A percentile compares a stretch with the other conserved stretches of the same genome.
Conservation (phyloP, 306 rosid genomes). For the Erythrophleum fordii region DNA sequence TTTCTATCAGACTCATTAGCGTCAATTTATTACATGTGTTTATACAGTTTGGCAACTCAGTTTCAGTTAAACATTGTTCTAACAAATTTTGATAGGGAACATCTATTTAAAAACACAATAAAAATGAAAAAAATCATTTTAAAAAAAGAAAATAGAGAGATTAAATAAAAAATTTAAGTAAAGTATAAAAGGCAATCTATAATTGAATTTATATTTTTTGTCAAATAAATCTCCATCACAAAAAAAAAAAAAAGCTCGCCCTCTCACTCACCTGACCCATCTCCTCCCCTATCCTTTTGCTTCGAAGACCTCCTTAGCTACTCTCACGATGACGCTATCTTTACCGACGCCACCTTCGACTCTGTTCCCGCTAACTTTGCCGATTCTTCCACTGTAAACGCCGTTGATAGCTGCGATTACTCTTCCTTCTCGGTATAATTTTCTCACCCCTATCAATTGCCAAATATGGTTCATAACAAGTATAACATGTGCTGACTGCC, state of each 20-base stretch:
- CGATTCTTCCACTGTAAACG: conserved; percentile 52
- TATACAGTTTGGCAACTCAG: too few species aligned
- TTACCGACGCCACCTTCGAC: conserved; percentile 44
- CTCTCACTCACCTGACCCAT: not conserved
- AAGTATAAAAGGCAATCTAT: too few species aligned
- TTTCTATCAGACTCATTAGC: too few species aligned
- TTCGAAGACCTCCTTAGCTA: conserved; percentile 42
- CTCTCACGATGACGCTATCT: conserved; percentile 53
- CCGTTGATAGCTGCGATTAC: conserved; percentile 60
- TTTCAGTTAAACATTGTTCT: too few species aligned
- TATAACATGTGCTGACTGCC: not conserved
- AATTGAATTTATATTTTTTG: not conserved
- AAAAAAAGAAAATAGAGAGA: too few species aligned
- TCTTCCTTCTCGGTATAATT: conserved; percentile 60
- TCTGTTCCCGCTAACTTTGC: conserved; percentile 50
- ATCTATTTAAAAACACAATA: too few species aligned
- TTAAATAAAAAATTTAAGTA: too few species aligned
- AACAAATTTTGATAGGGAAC: too few species aligned
- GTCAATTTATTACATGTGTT: too few species aligned
- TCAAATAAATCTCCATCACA: not conserved
- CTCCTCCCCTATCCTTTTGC: not conserved
- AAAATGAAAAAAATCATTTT: too few species aligned
- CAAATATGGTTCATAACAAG: not conserved
- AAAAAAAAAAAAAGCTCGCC: not conserved
- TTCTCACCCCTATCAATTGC: not conserved